Evolutionary conservation across 371 early-diverging fungal genomes (phyloP).

Genomic region (Mucor mucedo): DNA sequence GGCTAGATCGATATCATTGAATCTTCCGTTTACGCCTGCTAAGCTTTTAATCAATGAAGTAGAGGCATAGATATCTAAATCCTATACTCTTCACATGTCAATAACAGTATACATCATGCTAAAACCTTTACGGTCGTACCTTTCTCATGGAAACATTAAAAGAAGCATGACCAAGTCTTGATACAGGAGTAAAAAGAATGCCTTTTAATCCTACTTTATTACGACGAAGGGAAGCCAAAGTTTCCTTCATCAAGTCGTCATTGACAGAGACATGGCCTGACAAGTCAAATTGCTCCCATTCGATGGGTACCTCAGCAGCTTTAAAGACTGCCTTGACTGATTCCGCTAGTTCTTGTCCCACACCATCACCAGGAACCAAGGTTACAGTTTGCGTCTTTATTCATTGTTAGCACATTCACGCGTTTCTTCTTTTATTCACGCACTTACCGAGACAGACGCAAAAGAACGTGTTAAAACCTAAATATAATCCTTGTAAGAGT

Average conservation of each 20-base stretch:
- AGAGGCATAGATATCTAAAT: slow-evolving; percentile 96
- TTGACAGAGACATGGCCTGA: slow-evolving; percentile 82
- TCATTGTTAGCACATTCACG: neutral
- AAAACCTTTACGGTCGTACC: too few species aligned
- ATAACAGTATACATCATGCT: too few species aligned
- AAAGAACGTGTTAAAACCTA: slow-evolving; percentile 7
- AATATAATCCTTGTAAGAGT: neutral
- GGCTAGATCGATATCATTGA: slow-evolving; percentile 91
- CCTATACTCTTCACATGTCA: slow-evolving; percentile 1
- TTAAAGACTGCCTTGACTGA: slow-evolving; percentile 93
- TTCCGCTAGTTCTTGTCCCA: slow-evolving; percentile 89
- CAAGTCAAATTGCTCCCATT: slow-evolving; percentile 95
- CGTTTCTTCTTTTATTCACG: neutral
- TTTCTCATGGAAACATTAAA: slow-evolving; percentile 95
- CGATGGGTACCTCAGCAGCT: slow-evolving; percentile 90
- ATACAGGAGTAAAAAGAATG: slow-evolving; percentile 91
- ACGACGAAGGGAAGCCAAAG: slow-evolving; percentile 87
- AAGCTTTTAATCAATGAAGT: slow-evolving; percentile 86
- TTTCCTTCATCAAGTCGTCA: slow-evolving; percentile 79
- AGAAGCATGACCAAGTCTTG: slow-evolving; percentile 81
- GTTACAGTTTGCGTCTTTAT: slow-evolving; percentile 65
- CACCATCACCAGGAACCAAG: slow-evolving; percentile 97
- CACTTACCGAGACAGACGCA: slow-evolving; percentile 5
- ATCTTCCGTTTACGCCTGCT: slow-evolving; percentile 81
- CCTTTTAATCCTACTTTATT: slow-evolving; percentile 98